These are phyloP conservation scores for Endotrypanum monterogeii DNA, from an alignment of 208 protist species.

Conservation along the genomic window DNA sequence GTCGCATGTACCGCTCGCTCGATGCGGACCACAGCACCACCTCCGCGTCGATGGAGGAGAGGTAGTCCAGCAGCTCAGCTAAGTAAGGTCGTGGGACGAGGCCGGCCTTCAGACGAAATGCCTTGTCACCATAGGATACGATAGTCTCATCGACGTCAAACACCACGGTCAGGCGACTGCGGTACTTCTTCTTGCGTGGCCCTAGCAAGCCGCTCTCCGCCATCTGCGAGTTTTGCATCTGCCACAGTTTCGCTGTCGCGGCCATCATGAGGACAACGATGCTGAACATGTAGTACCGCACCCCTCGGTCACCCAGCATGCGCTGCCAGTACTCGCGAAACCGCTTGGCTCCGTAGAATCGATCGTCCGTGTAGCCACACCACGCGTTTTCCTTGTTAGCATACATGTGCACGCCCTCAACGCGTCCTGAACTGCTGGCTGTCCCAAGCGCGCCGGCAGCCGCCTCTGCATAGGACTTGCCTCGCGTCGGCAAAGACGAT, in stretches of 20 bases:
- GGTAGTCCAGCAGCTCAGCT: conserved; percentile 88
- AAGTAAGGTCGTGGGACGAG: conserved; percentile 81
- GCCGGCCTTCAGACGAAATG: conserved; percentile 84
- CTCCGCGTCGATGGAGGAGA: conserved; percentile 83
- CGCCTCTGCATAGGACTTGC: conserved; percentile 32
- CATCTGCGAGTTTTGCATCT: conserved; percentile 58
- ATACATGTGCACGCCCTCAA: conserved; percentile 79
- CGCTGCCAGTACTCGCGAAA: conserved; percentile 75
- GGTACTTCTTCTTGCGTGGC: conserved; percentile 79
- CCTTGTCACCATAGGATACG: conserved; percentile 91
- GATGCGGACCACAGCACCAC: conserved; percentile 89
- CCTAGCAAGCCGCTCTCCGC: conserved; percentile 67
- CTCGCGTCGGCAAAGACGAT: conserved; percentile 2
- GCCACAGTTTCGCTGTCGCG: conserved; percentile 58
- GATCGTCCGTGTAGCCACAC: conserved; percentile 81
- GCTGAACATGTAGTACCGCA: conserved; percentile 80
- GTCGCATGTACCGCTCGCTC: conserved; percentile 87
- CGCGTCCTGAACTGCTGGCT: conserved; percentile 8
- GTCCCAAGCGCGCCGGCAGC: conserved; percentile 34
- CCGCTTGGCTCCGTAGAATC: conserved; percentile 81
- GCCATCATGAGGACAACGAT: conserved; percentile 57
- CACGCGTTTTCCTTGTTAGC: conserved; percentile 90
- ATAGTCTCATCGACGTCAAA: conserved; percentile 91
- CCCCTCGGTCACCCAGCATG: conserved; percentile 67
- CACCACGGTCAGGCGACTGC: conserved; percentile 82